phyloP scores from a whole-genome alignment of 768 basidiomycete genomes.

The Fomitopsis serialis region DNA sequence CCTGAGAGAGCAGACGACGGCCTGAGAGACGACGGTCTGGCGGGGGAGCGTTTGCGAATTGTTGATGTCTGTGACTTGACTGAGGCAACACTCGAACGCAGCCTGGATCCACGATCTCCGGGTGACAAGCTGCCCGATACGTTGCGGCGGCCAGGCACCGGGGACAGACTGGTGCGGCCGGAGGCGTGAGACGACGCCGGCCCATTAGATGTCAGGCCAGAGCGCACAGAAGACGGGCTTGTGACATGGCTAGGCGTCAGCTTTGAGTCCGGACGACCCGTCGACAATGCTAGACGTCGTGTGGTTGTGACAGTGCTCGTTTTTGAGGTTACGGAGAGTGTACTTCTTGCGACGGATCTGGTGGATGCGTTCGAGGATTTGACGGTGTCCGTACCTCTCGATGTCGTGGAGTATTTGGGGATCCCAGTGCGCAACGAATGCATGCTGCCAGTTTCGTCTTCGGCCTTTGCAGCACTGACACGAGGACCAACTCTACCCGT shows the following conservation, averaged over 20 bases:
- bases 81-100: slow-evolving; percentile 21
- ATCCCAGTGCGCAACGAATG: slow-evolving; percentile 44
- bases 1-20: slow-evolving; percentile 18
- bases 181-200: slow-evolving; percentile 9
- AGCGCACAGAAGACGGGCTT: slow-evolving; percentile 12
- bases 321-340: slow-evolving; percentile 27
- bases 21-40: slow-evolving; percentile 22
- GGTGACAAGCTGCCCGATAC: slow-evolving; percentile 1
- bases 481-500: slow-evolving; percentile 17
- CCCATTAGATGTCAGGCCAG: slow-evolving; percentile 9
- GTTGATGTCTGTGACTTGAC: slow-evolving; percentile 34
- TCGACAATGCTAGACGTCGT: slow-evolving; percentile 17
- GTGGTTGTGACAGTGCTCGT: slow-evolving; percentile 21
- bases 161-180: slow-evolving; percentile 7
- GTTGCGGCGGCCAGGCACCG: slow-evolving; percentile 1
- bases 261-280: slow-evolving; percentile 60
- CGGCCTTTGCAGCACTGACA: slow-evolving; percentile 12
- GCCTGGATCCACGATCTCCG: background rate
- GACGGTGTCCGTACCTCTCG: slow-evolving; percentile 15
- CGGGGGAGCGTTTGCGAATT: slow-evolving; percentile 25
- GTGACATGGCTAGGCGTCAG: slow-evolving; percentile 45
- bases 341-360: slow-evolving; percentile 42
- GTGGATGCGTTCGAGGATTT: slow-evolving; percentile 35
- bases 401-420: slow-evolving; percentile 28
- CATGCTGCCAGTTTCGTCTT: slow-evolving; percentile 36